These are phyloP conservation scores for Yamadazyma atlantica DNA, from an alignment of 1,139 yeast genomes.

Conservation along the genomic window DNA sequence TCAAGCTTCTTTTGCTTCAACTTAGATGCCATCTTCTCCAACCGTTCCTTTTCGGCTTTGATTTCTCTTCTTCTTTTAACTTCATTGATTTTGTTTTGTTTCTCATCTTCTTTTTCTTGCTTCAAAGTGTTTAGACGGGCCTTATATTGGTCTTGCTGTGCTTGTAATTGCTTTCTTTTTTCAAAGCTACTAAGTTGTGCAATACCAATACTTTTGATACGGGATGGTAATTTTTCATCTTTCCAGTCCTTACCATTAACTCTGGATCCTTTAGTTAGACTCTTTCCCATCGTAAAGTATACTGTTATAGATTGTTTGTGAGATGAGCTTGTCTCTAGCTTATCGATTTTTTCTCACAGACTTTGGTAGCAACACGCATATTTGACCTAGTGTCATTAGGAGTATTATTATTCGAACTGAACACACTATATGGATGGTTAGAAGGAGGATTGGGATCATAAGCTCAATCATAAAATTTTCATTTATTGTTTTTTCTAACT, in stretches of 20 bases:
- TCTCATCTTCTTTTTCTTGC: conserved; percentile 60
- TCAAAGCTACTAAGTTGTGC: conserved; percentile 21
- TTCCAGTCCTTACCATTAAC: conserved; percentile 62
- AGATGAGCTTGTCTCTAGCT: no score
- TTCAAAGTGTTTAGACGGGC: conserved; percentile 56
- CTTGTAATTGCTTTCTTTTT: conserved; percentile 35
- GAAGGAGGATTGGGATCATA: no score
- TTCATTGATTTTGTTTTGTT: conserved; percentile 49
- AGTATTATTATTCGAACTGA: no score
- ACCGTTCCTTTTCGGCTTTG: conserved; percentile 73
- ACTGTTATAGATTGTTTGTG: not conserved
- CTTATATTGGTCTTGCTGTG: conserved; percentile 46
- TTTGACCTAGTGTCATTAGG: no score
- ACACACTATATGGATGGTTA: no score
- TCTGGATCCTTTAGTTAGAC: conserved; percentile 42
- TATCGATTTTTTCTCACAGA: no score
- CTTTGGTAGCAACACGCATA: no score
- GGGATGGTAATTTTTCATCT: conserved; percentile 50
- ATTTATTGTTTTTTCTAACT: no score
- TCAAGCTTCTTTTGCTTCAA: conserved; percentile 81
- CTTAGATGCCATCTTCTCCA: conserved; percentile 65
- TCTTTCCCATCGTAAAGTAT: conserved; percentile 15
- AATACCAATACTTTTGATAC: conserved; percentile 38
- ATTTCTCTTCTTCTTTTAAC: conserved; percentile 65
- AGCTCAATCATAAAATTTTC: no score